Conservation (phyloP, 1,284 basidiomycete species). For the Neolentinus lepideus region DNA sequence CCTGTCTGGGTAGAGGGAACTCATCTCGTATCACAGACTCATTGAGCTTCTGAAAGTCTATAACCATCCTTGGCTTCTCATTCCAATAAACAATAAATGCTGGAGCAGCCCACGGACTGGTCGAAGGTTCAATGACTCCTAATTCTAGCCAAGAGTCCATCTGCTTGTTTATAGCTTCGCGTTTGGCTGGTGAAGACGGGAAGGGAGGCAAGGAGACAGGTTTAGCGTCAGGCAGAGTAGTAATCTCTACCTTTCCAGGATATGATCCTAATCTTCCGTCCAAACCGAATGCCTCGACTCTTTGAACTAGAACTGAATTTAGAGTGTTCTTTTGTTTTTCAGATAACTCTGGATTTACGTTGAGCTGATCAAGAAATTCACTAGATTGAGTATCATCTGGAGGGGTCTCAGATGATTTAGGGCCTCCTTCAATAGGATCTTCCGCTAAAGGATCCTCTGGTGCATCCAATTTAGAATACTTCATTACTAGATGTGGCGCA, state of each 20-base stretch:
- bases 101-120: conserved; percentile 26
- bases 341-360: too few relatives aligned
- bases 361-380: conserved; percentile 7
- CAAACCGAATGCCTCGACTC: conserved; percentile 18
- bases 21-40: too few relatives aligned
- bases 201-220: conserved; percentile 21
- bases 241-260: conserved; percentile 11
- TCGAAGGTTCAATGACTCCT: conserved; percentile 26
- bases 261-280: conserved; percentile 19
- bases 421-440: conserved; percentile 8
- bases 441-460: not conserved
- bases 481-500: too few relatives aligned
- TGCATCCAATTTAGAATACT: not conserved
- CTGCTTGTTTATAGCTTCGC: conserved; percentile 24
- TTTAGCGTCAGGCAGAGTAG: conserved; percentile 7
- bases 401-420: conserved; percentile 12
- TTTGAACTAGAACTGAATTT: too few relatives aligned
- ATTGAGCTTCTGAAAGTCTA: conserved; percentile 28
- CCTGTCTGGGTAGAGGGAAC: conserved; percentile 31
- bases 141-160: conserved; percentile 20
- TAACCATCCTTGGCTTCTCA: conserved; percentile 22
- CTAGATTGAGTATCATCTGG: conserved; percentile 6
- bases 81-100: conserved; percentile 25
- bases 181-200: conserved; percentile 22
- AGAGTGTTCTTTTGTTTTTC: too few relatives aligned